A percentile compares a stretch with the other conserved stretches of the same genome.
Evolutionary conservation across 306 rosid genomes (phyloP).

Genomic region (Quercus wislizeni): DNA sequence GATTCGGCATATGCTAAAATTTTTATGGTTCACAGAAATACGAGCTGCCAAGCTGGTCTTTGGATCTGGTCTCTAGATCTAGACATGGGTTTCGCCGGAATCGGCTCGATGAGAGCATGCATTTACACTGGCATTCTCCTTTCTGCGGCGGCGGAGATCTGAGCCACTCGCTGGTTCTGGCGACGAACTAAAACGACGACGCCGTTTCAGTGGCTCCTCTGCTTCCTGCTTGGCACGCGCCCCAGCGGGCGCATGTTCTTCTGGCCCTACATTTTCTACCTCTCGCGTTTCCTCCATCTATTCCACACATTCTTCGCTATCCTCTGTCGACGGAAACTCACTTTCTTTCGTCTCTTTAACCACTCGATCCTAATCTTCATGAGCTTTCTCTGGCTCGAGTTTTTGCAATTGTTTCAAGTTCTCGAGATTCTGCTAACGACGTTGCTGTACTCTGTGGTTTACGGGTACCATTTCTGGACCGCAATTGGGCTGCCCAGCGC

Average conservation of each 20-base stretch:
- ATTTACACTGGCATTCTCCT: constrained; percentile 55
- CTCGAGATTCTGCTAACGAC: no score
- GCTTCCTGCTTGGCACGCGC: constrained; percentile 71
- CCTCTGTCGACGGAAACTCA: constrained; percentile 45
- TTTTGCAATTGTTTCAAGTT: no score
- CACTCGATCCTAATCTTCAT: constrained; percentile 32
- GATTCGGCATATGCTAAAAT: no score
- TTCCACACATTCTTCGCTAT: constrained; percentile 49
- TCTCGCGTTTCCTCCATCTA: constrained; percentile 64
- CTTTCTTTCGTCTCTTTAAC: constrained; percentile 44
- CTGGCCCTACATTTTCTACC: constrained; percentile 74
- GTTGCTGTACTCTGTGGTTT: no score
- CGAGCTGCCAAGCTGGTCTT: no score
- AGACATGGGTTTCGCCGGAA: no score
- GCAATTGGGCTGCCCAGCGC: no score
- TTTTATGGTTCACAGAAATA: no score
- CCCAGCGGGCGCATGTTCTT: constrained; percentile 76
- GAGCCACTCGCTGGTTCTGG: constrained; percentile 78
- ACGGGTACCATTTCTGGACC: no score
- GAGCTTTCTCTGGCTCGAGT: no score
- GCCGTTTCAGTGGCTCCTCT: constrained; percentile 70
- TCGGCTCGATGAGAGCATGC: no score
- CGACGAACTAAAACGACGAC: constrained; percentile 49
- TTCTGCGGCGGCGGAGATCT: constrained; percentile 56
- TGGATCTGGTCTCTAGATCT: no score